phyloP scores from a whole-genome alignment of 2,329 filamentous ascomycete species.

The Phialophora expanda region DNA sequence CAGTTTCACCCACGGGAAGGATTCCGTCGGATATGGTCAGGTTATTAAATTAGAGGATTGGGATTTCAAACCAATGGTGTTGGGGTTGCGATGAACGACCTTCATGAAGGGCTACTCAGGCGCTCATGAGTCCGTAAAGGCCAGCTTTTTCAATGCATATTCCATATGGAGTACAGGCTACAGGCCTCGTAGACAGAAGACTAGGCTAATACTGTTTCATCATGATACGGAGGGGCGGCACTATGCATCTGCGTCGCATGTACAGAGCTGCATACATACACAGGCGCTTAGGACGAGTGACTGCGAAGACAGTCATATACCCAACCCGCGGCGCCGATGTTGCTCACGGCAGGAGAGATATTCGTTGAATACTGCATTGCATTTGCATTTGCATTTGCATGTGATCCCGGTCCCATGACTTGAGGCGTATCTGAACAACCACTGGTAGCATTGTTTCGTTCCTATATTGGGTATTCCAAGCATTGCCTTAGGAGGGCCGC shows the following conservation, averaged over 20 bases:
- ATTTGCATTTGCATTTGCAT: conserved; percentile 11
- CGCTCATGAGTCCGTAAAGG: background rate
- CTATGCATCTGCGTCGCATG: background rate
- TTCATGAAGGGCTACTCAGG: background rate
- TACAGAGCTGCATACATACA: background rate
- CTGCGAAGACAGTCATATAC: background rate
- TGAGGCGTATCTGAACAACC: background rate
- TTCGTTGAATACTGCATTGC: conserved; percentile 1
- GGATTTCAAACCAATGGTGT: background rate
- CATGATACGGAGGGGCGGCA: background rate
- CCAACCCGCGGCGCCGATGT: background rate
- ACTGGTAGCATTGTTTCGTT: background rate
- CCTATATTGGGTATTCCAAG: background rate
- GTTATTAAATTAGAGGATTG: conserved; percentile 33
- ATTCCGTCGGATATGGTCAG: conserved; percentile 37
- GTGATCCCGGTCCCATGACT: background rate
- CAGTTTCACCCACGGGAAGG: conserved; percentile 36
- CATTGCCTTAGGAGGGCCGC: background rate
- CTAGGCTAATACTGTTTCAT: background rate
- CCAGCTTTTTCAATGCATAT: background rate
- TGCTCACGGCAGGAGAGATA: background rate
- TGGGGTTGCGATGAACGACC: background rate
- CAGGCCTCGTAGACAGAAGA: background rate
- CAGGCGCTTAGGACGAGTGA: background rate
- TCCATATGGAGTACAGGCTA: background rate